phyloP scores from a whole-genome alignment of 768 basidiomycete species.

The Gyrodon lividus region DNA sequence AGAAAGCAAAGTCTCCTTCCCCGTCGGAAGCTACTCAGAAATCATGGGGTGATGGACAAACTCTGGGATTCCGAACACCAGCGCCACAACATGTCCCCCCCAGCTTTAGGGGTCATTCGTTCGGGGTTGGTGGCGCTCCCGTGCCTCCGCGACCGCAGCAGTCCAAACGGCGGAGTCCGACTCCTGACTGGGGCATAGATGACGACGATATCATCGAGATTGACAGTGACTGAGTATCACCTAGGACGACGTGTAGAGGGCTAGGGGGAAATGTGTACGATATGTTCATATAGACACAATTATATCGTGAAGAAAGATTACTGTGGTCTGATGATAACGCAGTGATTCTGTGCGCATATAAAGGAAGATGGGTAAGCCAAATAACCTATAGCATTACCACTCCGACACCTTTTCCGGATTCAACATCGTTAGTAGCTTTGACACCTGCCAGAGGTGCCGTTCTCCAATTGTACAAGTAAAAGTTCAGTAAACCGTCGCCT shows the following conservation, averaged over 20 bases:
- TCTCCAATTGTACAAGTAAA: constrained; percentile 94
- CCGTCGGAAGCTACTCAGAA: constrained; percentile 29
- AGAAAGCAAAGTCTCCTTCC: constrained; percentile 36
- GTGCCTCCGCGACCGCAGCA: constrained; percentile 45
- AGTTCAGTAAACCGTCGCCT: constrained; percentile 90
- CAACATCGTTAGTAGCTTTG: constrained; percentile 42
- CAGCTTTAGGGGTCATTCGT: constrained; percentile 35
- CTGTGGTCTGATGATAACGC: background rate
- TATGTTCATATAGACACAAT: constrained; percentile 5
- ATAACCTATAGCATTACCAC: constrained; percentile 83
- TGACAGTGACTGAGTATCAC: constrained; percentile 63
- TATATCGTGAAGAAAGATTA: background rate
- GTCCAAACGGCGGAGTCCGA: constrained; percentile 51
- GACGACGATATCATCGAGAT: constrained; percentile 83
- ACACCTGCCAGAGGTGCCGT: constrained; percentile 78
- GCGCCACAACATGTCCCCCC: constrained; percentile 29
- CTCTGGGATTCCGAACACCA: constrained; percentile 40
- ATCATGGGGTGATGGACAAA: constrained; percentile 51
- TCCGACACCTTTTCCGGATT: constrained; percentile 81
- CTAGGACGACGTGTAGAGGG: background rate
- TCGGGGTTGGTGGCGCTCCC: constrained; percentile 57
- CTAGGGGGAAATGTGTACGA: constrained; percentile 6
- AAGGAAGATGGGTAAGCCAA: background rate
- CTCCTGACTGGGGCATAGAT: constrained; percentile 84
- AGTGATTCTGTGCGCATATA: constrained; percentile 1